Base-by-base conservation (phyloP, 495 filamentous ascomycete species). In the Penicillium waksmanii region DNA sequence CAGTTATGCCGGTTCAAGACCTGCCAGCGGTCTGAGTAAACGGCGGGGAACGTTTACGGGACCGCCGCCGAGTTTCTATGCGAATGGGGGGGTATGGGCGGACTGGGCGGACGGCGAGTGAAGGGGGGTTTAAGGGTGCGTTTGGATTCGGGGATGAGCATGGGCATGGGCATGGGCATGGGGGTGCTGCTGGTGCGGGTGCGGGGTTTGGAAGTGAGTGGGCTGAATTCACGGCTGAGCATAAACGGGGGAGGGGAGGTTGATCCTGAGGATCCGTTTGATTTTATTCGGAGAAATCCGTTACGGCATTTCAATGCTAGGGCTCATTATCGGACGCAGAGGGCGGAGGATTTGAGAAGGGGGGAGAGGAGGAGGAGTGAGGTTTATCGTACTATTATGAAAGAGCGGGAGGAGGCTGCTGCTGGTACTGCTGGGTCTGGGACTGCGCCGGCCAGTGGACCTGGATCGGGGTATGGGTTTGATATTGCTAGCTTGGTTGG, bases 1-100 rank as follows among this genome's bases (percentile, higher is more conserved):
- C 15, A 65, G 59, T 21, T 81, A 79, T 33, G 77, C 85, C 4
- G 90, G 91, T 12, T 90, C 89, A 0, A 81, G 92, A 2, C 88
- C 91, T 0, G 83, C 92, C 0, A 90, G 86, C 25, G 95, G 96
- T 1, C 77, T 98, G 5, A 92, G 87, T 68, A 81, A 89, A 44
- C 83, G 95, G 13, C 81, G 91, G 0, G 80, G 85, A 0, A 77
- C 87, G 2, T 96, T 93, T 73, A 82, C 80, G 2, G 95, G 95
- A 0, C 93, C 95, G 9, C 94, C 95, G 56, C 94, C 95, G 0
- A 89, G 85, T 60, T 98, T 97, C 73, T 96, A 89, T 70, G 80
- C 84, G 17, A 85, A 82, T 53, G 93, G 92, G 1, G 1, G 93
- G 91, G 33, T 80, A 74, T 58, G 78, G 77, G 19, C 46, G 8